Evolutionary conservation across 192 early-diverging fungal species (phyloP), one percentile per base, ranked within the genome.

Genomic region (Pilaira anomala): DNA sequence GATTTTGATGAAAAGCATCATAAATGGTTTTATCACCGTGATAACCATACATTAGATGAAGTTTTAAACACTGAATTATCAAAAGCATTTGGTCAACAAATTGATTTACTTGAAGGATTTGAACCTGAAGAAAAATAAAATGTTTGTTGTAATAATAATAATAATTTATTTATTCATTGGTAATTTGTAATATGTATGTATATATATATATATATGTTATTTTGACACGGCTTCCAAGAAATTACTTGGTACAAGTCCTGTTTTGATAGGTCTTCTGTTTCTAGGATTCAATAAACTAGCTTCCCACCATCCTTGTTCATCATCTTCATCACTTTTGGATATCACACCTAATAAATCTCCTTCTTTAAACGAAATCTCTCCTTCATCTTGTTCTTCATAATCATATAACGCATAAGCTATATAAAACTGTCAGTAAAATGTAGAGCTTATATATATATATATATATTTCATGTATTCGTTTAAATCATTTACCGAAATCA

Each of bases 11-110:
- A 33, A 7, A 49, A 48, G 2, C 63, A 73, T n/a, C 48, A 75
- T n/a, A 76, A 76, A 36, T 96, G 93, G 93, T 86, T 91, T 65
- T 93, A 87, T 75, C 60, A 72, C 25, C 85, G 90, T 26, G 90
- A 88, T 44, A 81, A 82, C 21, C 78, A 85, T 48, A 83, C 84
- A 1, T 65, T 96, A 26, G 85, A 88, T 48, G 79, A 74, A 11
- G 49, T 96, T 22, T 71, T 96, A 11, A 82, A 80, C 22, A 68
- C 72, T 6, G 92, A 94, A 73, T 73, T 94, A 28, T 77, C 81
- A 2, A 74, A 83, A 28, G 74, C 76, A 1, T 58, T 88, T 7
- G 74, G 66, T 0, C 39, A 72, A 14, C 48, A 83, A 0, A 63
- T 88, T 12, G 59, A 67, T 9, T 55, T 90, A 12, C 80, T 78